Conservation (phyloP, 805 yeast species). For the Pichia gijzeniarum region DNA sequence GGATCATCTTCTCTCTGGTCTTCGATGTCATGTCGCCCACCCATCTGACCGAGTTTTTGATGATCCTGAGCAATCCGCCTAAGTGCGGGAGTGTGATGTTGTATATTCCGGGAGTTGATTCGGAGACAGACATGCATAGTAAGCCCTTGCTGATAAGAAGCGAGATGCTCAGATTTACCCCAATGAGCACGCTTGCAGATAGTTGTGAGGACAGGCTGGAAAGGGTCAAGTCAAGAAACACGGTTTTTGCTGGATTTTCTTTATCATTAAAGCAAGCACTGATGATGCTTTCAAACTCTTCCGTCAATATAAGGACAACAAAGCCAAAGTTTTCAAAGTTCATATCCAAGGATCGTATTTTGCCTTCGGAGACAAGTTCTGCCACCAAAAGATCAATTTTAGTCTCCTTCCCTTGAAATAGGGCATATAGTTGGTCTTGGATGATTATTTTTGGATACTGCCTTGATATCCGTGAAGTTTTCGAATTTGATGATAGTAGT, state of each 20-base stretch:
- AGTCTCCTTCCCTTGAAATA: constrained; percentile 5
- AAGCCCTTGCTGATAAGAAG: constrained; percentile 3
- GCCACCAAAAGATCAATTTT: background rate
- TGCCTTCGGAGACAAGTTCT: background rate
- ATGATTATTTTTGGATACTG: constrained; percentile 6
- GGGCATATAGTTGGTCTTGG: constrained; percentile 8
- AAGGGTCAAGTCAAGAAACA: background rate
- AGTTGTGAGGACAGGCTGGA: background rate
- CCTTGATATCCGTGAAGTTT: constrained; percentile 6
- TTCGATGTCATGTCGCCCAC: background rate
- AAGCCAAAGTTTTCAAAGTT: constrained; percentile 5
- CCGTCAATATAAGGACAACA: background rate
- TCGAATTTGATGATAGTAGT: constrained; percentile 5
- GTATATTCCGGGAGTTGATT: constrained; percentile 1
- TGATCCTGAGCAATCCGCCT: constrained; percentile 9
- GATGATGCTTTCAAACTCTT: background rate
- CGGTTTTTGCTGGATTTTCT: background rate
- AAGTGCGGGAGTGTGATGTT: constrained; percentile 11
- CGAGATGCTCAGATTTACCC: background rate
- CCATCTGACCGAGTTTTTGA: constrained; percentile 7
- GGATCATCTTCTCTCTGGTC: constrained; percentile 5
- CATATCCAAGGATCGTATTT: constrained; percentile 1
- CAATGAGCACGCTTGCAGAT: background rate
- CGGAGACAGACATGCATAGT: constrained; percentile 5
- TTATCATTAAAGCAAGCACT: background rate